Evolutionary conservation across 2,329 filamentous ascomycete species (phyloP).

Genomic region (Diaporthe nobilis): DNA sequence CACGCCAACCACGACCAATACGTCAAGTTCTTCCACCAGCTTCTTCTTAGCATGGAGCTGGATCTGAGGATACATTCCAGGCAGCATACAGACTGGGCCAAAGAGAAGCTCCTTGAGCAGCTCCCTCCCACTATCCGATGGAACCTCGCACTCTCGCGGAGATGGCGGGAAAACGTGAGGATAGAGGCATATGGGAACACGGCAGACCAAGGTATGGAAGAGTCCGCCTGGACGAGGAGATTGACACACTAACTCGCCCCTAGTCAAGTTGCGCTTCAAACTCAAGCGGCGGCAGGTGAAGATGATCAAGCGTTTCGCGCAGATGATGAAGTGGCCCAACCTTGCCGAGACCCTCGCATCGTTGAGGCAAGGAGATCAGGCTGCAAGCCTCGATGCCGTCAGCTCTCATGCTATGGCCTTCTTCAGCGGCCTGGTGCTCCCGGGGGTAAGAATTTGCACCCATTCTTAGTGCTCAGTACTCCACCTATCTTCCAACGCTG

Average conservation of each 20-base stretch:
- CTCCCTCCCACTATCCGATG: slow-evolving; percentile 80
- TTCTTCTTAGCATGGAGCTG: slow-evolving; percentile 81
- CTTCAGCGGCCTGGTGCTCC: slow-evolving; percentile 81
- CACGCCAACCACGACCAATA: slow-evolving; percentile 70
- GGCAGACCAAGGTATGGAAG: slow-evolving; percentile 62
- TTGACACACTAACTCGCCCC: slow-evolving; percentile 9
- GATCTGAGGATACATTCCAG: slow-evolving; percentile 77
- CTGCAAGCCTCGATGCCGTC: slow-evolving; percentile 70
- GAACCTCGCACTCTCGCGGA: slow-evolving; percentile 79
- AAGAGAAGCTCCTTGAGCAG: slow-evolving; percentile 73
- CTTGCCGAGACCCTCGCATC: slow-evolving; percentile 74
- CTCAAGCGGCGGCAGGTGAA: slow-evolving; percentile 78
- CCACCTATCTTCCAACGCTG: not conserved
- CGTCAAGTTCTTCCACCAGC: slow-evolving; percentile 80
- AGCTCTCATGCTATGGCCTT: slow-evolving; percentile 83
- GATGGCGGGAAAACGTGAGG: slow-evolving; percentile 79
- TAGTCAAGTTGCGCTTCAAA: slow-evolving; percentile 74
- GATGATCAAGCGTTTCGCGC: slow-evolving; percentile 77
- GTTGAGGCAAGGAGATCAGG: slow-evolving; percentile 71
- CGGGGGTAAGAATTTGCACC: slow-evolving; percentile 68
- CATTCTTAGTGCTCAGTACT: not conserved
- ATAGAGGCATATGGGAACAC: slow-evolving; percentile 72
- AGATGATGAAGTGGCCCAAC: slow-evolving; percentile 84
- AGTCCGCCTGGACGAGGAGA: not conserved
- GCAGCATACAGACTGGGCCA: slow-evolving; percentile 73